phyloP scores from a whole-genome alignment of 2,329 filamentous ascomycete genomes.

The Xylaria sp. region DNA sequence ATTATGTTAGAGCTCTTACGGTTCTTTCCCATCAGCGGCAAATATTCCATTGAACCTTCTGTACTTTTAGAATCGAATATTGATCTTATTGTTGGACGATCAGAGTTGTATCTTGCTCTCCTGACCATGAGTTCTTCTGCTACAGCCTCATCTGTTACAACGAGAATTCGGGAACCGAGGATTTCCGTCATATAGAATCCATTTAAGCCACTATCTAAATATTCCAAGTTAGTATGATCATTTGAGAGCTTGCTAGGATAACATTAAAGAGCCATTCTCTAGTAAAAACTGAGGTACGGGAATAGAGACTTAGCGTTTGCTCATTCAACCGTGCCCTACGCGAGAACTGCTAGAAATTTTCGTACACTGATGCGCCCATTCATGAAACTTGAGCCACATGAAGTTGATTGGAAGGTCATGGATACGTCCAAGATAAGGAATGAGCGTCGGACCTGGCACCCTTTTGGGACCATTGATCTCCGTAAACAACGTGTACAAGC shows the following conservation, averaged over 20 bases:
- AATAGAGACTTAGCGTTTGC: not conserved
- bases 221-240: conserved; percentile 1
- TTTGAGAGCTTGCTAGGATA: not conserved
- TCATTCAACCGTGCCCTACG: not conserved
- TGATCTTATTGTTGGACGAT: conserved; percentile 59
- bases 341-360: not conserved
- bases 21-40: conserved; percentile 66
- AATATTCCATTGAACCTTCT: conserved; percentile 64
- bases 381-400: conserved; percentile 65
- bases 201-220: conserved; percentile 42
- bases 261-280: not conserved
- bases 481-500: conserved; percentile 45
- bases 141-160: conserved; percentile 62
- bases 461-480: conserved; percentile 48
- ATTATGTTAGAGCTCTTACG: conserved; percentile 50
- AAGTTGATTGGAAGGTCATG: conserved; percentile 59
- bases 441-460: conserved; percentile 48
- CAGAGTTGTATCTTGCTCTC: conserved; percentile 62
- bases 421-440: conserved; percentile 53
- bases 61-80: conserved; percentile 65
- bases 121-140: conserved; percentile 64
- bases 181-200: conserved; percentile 52
- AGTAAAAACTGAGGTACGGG: not conserved
- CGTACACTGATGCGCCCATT: conserved; percentile 49
- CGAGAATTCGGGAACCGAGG: conserved; percentile 51